phyloP scores from a whole-genome alignment of 345 rosid species.

The Rhizophora mangle region DNA sequence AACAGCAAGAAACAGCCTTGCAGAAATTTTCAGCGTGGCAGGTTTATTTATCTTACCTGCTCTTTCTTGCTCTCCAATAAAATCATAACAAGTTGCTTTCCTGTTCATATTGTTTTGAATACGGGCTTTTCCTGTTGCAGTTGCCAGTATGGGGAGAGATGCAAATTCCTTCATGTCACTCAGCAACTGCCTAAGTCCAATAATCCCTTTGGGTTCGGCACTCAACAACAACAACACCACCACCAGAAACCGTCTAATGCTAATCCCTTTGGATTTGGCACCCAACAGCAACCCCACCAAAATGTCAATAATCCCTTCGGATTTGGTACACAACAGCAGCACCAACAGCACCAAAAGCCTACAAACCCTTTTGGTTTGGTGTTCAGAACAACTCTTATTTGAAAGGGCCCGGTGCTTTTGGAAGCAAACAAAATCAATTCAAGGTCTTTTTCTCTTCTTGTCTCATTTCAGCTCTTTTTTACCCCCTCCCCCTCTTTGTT shows the following conservation, averaged over 20 bases:
- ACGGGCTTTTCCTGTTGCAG: constrained; percentile 38
- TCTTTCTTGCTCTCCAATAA: background rate
- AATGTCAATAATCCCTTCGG: constrained; percentile 59
- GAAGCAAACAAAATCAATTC: constrained; percentile 44
- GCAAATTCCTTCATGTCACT: constrained; percentile 62
- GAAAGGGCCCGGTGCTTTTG: constrained; percentile 29
- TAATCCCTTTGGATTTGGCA: constrained; percentile 55
- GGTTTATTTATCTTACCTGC: constrained; percentile 23
- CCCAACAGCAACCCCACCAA: constrained; percentile 36
- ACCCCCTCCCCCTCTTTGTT: too few species aligned
- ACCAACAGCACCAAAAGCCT: background rate
- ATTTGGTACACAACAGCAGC: constrained; percentile 19
- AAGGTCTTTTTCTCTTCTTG: constrained; percentile 42
- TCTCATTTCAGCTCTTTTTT: background rate
- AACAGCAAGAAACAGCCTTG: constrained; percentile 47
- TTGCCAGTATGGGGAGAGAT: constrained; percentile 71
- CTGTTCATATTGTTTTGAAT: background rate
- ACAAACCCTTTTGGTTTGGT: constrained; percentile 28
- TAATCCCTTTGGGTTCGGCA: constrained; percentile 26
- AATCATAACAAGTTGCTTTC: background rate
- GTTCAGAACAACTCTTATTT: constrained; percentile 45
- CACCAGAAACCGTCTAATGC: background rate
- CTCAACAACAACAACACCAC: constrained; percentile 4
- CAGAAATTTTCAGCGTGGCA: constrained; percentile 82
- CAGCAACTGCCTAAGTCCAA: constrained; percentile 42